Percentiles rank a stretch among this genome's conserved stretches.
These are phyloP conservation scores for Neurospora africana DNA, from an alignment of 495 filamentous ascomycete species.

Conservation along the genomic window DNA sequence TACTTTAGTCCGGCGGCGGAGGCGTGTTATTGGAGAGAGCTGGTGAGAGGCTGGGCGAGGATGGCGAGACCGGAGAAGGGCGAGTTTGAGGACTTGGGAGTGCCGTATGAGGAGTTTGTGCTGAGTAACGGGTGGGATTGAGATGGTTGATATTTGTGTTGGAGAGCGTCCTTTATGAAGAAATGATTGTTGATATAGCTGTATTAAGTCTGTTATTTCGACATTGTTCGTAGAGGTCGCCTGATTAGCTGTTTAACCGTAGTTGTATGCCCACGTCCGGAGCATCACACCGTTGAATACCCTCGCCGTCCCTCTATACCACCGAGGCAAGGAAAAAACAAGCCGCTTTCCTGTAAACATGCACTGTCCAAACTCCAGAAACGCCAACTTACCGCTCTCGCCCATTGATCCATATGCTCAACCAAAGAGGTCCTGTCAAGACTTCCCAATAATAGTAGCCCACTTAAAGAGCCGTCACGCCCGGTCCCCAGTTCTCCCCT, in stretches of 20 bases:
- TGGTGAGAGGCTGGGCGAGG: slow-evolving; percentile 37
- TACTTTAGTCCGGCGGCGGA: slow-evolving; percentile 43
- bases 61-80: slow-evolving; percentile 26
- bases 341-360: not conserved
- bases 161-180: not conserved
- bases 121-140: slow-evolving; percentile 15
- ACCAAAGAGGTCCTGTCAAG: not conserved
- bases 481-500: slow-evolving; percentile 59
- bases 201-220: not conserved
- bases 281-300: not conserved
- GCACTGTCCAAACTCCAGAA: not conserved
- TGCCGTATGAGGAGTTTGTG: slow-evolving; percentile 34
- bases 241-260: not conserved
- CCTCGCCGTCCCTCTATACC: not conserved
- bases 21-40: slow-evolving; percentile 42
- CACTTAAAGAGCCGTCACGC: slow-evolving; percentile 31
- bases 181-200: not conserved
- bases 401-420: not conserved
- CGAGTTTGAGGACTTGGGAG: slow-evolving; percentile 22
- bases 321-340: not conserved
- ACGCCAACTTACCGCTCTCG: not conserved
- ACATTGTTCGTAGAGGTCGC: not conserved
- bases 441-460: not conserved
- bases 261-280: not conserved
- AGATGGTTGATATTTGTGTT: not conserved